These are phyloP conservation scores for Chlorella vulgaris DNA, from an alignment of 139 green algal genomes.

Conservation along the genomic window DNA sequence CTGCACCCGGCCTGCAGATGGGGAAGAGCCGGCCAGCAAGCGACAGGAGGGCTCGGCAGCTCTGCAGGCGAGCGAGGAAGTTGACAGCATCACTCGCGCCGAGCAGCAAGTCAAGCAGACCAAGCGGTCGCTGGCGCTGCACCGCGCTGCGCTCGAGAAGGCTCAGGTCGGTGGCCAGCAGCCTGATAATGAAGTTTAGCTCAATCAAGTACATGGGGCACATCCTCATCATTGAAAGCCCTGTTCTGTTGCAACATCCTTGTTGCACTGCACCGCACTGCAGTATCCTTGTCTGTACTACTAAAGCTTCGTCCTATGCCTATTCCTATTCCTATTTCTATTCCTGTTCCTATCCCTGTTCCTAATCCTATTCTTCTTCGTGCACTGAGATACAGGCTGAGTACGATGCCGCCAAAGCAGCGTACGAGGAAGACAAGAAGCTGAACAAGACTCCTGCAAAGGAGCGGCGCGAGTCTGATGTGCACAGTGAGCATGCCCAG, in stretches of 20 bases:
- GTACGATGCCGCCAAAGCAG: slow-evolving; percentile 19
- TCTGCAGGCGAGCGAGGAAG: background rate
- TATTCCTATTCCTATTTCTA: too few species aligned
- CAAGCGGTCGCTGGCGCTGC: background rate
- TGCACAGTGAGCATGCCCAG: slow-evolving; percentile 38
- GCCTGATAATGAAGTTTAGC: background rate
- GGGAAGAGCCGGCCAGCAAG: slow-evolving; percentile 5
- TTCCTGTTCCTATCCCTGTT: too few species aligned
- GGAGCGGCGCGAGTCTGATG: slow-evolving; percentile 1
- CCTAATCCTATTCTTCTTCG: background rate
- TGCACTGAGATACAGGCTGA: background rate
- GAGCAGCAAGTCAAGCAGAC: slow-evolving; percentile 22
- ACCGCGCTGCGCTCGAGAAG: slow-evolving; percentile 14
- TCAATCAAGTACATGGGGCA: too few species aligned
- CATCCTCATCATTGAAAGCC: too few species aligned
- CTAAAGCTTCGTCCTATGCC: too few species aligned
- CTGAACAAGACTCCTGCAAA: background rate
- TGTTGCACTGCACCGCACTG: too few species aligned
- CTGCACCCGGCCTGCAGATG: slow-evolving; percentile 7
- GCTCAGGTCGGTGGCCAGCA: slow-evolving; percentile 9
- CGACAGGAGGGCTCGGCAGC: background rate
- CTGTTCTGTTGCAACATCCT: too few species aligned
- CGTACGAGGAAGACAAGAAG: slow-evolving; percentile 17
- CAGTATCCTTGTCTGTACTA: too few species aligned
- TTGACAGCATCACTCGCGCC: slow-evolving; percentile 28